phyloP scores from a whole-genome alignment of 495 filamentous ascomycete species.

The Neurospora sublineolata region DNA sequence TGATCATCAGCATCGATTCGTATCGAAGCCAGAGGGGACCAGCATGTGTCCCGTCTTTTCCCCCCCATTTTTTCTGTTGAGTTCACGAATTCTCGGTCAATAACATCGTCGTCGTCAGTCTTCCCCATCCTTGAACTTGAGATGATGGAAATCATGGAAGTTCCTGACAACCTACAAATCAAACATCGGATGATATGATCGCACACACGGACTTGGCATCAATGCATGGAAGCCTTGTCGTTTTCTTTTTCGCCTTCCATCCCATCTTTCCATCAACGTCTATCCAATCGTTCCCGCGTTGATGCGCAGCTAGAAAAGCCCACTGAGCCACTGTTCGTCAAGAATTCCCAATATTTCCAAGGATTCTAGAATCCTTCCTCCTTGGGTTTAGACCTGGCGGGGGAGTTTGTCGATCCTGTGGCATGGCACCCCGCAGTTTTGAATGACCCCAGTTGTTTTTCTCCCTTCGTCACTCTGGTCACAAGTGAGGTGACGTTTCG shows the following conservation, averaged over 20 bases:
- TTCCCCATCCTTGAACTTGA: background rate
- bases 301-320: background rate
- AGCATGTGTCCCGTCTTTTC: background rate
- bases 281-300: background rate
- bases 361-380: background rate
- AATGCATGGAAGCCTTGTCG: background rate
- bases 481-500: background rate
- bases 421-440: background rate
- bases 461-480: background rate
- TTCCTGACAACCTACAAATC: background rate
- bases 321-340: background rate
- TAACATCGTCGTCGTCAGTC: background rate
- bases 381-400: background rate
- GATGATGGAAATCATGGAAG: background rate
- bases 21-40: background rate
- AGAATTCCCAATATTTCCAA: background rate
- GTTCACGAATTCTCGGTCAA: background rate
- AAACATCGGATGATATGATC: background rate
- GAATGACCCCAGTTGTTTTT: background rate
- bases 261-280: background rate
- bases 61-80: background rate
- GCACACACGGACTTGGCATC: background rate
- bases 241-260: background rate
- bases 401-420: background rate
- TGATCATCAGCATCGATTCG: background rate